Evolutionary conservation across 176 grass and related monocot genomes (phyloP), one percentile per base, ranked within the genome.

Genomic region (Rhynchospora breviuscula): DNA sequence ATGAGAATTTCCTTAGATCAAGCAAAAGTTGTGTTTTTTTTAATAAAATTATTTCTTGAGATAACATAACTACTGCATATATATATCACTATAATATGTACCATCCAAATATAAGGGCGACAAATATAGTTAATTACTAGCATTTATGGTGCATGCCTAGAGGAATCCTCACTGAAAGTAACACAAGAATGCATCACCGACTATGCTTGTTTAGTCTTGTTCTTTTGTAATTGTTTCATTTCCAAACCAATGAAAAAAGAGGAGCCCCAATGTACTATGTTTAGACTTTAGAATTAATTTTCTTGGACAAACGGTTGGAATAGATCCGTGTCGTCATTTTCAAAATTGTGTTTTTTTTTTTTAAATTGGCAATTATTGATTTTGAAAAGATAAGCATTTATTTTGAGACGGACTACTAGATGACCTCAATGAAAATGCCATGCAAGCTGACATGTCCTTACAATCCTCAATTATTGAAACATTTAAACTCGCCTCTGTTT

Each of bases 381-480:
- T 76, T 76, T 49, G 70, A 52, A 76, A 53, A 75, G 21, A 29
- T 6, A 40, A 21, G 71, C 47, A 53, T 76, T 51, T 53, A 53
- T 29, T 59, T 76, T 25, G 71, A 76, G 19, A 53, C 19, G 22
- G 71, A 53, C 47, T 75, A 26, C 46, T 53, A 53, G 5, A 23
- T 53, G 54, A 76, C 71, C 21, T 53, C 71, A 8, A 76, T 76
- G 71, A 76, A 76, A 54, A 76, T 29, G 71, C 21, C 71, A 23
- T 53, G n/a, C 22, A 76, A 76, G 71, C 71, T 76, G 71, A 73
- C 48, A 76, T 25, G 46, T 29, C 48, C 21, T 54, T 53, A 7
- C 10, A 51, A 54, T 3, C 5, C 15, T 46, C 6, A 18, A 70
- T 40, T n/a, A 59, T n/a, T 58, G 59, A 61, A 8, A 61, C 1